Evolutionary conservation across 2,329 filamentous ascomycete species (phyloP).

Genomic region (Colletotrichum endophyticum): DNA sequence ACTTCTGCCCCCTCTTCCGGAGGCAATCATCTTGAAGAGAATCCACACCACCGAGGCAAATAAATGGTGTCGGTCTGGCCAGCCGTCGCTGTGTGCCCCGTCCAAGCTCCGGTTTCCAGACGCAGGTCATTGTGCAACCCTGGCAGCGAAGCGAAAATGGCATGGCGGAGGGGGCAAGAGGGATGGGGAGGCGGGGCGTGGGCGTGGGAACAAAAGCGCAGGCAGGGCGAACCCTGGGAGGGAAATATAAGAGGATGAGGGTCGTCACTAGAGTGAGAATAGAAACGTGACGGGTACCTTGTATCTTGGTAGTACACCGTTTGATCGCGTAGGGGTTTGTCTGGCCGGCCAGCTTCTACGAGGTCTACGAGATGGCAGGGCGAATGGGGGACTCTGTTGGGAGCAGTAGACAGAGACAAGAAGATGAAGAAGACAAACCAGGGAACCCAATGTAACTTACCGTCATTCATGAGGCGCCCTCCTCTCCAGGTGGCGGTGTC

Average conservation of each 20-base stretch:
- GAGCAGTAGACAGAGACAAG: background rate
- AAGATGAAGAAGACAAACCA: background rate
- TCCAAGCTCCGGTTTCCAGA: background rate
- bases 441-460: background rate
- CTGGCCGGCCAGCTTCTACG: background rate
- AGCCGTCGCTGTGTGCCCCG: background rate
- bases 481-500: background rate
- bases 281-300: background rate
- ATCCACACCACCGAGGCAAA: background rate
- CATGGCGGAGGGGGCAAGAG: background rate
- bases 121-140: background rate
- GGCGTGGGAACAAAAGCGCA: background rate
- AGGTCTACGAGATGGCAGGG: background rate
- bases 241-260: too few relatives aligned
- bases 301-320: background rate
- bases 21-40: background rate
- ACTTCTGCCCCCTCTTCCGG: background rate
- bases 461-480: background rate
- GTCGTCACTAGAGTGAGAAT: background rate
- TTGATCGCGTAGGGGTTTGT: background rate
- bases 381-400: background rate
- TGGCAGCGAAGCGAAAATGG: background rate
- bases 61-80: background rate
- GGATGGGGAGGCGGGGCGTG: background rate
- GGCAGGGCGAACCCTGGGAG: background rate